Percentiles rank a stretch among this genome's conserved stretches.
phyloP scores from a whole-genome alignment of 2,329 filamentous ascomycete species.

The Colletotrichum limetticola region DNA sequence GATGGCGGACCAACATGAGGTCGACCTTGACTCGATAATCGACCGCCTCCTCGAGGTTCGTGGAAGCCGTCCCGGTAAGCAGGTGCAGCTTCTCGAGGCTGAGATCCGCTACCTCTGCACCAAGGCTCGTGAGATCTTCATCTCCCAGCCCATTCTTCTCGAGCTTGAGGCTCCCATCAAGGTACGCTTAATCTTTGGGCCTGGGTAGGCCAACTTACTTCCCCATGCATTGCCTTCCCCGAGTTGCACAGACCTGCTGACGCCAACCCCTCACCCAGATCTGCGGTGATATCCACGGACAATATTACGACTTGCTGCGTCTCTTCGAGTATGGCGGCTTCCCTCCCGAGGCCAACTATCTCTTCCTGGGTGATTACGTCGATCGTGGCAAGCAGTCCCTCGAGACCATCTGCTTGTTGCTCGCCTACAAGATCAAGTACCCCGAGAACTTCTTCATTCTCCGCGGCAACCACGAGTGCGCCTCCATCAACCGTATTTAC shows the following conservation, averaged over 20 bases:
- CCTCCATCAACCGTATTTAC: slow-evolving; percentile 98
- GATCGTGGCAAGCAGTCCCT: slow-evolving; percentile 99
- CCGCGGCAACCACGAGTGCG: slow-evolving; percentile 98
- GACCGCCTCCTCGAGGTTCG: slow-evolving; percentile 97
- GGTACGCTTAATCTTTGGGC: slow-evolving; percentile 64
- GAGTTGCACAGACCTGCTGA: slow-evolving; percentile 34
- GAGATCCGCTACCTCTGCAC: slow-evolving; percentile 98
- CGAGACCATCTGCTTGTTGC: slow-evolving; percentile 95
- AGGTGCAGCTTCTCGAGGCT: slow-evolving; percentile 94
- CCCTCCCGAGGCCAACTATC: slow-evolving; percentile 98
- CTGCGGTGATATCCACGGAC: slow-evolving; percentile 98
- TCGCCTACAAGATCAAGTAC: slow-evolving; percentile 99
- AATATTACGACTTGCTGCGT: slow-evolving; percentile 97
- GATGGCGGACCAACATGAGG: slow-evolving; percentile 81
- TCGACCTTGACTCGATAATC: slow-evolving; percentile 99
- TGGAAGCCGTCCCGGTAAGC: slow-evolving; percentile 97
- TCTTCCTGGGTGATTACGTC: slow-evolving; percentile 99
- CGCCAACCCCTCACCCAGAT: slow-evolving; percentile 68
- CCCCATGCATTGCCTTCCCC: neutral
- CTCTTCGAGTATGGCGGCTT: slow-evolving; percentile 99
- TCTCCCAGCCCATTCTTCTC: slow-evolving; percentile 96
- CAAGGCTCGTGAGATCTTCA: slow-evolving; percentile 99
- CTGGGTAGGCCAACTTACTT: slow-evolving; percentile 25
- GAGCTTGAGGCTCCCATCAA: slow-evolving; percentile 99
- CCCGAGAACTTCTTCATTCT: slow-evolving; percentile 99